Evolutionary conservation across 116 monocot species (phyloP), one percentile per base, ranked within the genome.

Genomic region (Phalaenopsis hybrid): DNA sequence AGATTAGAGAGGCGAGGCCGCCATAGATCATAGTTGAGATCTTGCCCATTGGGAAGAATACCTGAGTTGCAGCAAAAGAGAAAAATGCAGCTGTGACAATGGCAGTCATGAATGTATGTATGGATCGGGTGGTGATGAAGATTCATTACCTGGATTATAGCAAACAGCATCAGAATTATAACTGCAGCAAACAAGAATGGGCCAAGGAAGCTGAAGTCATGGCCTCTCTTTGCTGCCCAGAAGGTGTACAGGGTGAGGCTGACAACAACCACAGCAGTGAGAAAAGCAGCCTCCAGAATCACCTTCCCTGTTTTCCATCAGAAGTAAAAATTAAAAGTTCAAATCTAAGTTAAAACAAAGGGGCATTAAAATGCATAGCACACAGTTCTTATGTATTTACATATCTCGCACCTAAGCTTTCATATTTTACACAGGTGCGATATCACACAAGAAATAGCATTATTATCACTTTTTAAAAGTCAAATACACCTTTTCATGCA

Each of bases 231-330:
- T 5, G 92, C 90, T 8, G 94, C 94, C 92, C 92, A 94, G 82
- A 94, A 94, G 3, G 94, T 94, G 85, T 89, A 94, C 10, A 88
- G 75, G 2, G 94, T 94, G 58, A 94, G 89, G 61, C 94, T 85
- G 4, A 94, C 31, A 13, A 94, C 87, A 3, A 94, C 94, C 4
- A 84, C 82, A 0, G 89, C 79, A 1, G 92, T 94, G 4, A 94
- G 86, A 43, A 85, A 79, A 6, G 76, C 90, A 10, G 94, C 75
- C 80, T 92, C 92, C 11, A 94, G 86, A 78, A 92, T 90, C 25
- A 92, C 79, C 55, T 85, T 78, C 34, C 92, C 91, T 88, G 86
- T 34, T 79, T 49, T 8, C 5, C 49, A 77, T 51, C 65, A 65
- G 21, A 65, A 65, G 9, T 23, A 65, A 65, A 1, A 23, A 65